Conservation (phyloP, 495 filamentous ascomycete species). For the Penicillium crystallinum region DNA sequence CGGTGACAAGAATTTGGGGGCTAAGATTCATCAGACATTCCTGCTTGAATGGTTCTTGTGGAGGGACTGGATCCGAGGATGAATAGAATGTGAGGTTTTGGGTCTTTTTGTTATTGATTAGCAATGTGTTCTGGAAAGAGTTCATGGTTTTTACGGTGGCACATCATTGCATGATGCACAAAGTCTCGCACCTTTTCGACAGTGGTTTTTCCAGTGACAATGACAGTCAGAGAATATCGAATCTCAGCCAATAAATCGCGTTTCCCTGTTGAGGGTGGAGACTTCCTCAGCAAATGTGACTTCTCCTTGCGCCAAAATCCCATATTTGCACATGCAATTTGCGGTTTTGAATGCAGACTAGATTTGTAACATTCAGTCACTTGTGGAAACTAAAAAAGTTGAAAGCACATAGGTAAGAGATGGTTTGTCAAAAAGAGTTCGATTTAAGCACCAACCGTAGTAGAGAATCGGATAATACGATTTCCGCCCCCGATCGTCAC, state of each 20-base stretch:
- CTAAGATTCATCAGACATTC: neutral
- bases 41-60: neutral
- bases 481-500: neutral
- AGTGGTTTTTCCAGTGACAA: neutral
- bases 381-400: neutral
- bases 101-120: neutral
- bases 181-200: neutral
- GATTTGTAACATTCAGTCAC: conserved; percentile 1
- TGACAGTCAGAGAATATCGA: neutral
- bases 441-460: neutral
- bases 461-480: neutral
- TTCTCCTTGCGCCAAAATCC: neutral
- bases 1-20: neutral
- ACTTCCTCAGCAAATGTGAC: neutral
- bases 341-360: neutral
- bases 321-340: neutral
- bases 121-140: neutral
- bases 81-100: neutral
- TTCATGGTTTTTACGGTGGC: neutral
- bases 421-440: neutral
- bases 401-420: neutral
- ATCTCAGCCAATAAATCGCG: neutral
- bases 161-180: neutral
- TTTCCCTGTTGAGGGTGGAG: neutral
- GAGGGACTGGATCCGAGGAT: neutral